phyloP scores from a whole-genome alignment of 202 grass and related monocot genomes.

The Eragrostis tef region DNA sequence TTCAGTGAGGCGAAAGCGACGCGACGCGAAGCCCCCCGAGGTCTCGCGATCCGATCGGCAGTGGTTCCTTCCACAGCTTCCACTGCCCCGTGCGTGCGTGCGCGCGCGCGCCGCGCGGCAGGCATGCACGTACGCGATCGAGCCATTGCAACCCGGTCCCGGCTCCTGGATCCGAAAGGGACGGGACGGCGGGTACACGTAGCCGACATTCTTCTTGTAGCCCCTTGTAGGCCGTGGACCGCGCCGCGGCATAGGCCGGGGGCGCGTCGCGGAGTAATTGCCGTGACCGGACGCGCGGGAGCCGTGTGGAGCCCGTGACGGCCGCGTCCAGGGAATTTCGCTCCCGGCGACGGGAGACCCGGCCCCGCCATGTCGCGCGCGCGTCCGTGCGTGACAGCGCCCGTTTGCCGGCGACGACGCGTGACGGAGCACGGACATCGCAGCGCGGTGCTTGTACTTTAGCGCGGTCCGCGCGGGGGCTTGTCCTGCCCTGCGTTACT shows the following conservation, averaged over 20 bases:
- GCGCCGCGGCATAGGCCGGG: neutral
- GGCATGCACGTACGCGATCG: conserved; percentile 46
- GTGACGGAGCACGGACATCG: neutral
- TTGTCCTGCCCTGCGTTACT: conserved; percentile 13
- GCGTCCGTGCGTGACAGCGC: conserved; percentile 25
- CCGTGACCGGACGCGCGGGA: conserved; percentile 38
- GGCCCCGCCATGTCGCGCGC: conserved; percentile 32
- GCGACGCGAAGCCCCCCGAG: conserved; percentile 7
- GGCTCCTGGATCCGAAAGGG: conserved; percentile 44
- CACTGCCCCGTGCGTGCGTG: too few relatives aligned
- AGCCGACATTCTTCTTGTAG: conserved; percentile 55
- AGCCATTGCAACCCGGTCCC: neutral
- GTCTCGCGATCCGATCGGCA: too few relatives aligned
- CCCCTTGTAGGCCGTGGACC: conserved; percentile 43
- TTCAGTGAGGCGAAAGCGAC: conserved; percentile 28
- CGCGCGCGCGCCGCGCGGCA: too few relatives aligned
- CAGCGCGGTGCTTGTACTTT: conserved; percentile 14
- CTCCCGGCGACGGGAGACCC: neutral
- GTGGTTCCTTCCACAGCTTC: too few relatives aligned
- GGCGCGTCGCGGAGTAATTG: conserved; percentile 29
- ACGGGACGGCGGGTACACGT: conserved; percentile 18
- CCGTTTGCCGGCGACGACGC: conserved; percentile 12
- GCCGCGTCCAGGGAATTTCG: conserved; percentile 5
- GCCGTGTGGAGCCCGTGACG: conserved; percentile 58
- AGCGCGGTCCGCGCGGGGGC: conserved; percentile 29